phyloP scores from a whole-genome alignment of 805 yeast genomes.

The Wilhelminamyces savonicus region DNA sequence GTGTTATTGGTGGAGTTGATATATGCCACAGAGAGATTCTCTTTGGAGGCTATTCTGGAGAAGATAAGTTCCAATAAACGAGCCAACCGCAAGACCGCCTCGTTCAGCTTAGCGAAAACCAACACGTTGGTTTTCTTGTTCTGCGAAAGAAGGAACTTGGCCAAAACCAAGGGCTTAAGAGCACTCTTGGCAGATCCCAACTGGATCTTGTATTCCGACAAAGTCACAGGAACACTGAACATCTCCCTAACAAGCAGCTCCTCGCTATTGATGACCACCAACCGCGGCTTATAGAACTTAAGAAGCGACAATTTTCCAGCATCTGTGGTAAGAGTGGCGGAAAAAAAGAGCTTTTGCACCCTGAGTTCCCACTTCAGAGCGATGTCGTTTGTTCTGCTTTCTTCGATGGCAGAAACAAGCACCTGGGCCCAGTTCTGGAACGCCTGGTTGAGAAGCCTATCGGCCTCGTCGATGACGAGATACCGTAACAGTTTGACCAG shows the following conservation, averaged over 20 bases:
- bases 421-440: conserved; percentile 88
- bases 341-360: conserved; percentile 66
- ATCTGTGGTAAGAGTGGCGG: conserved; percentile 92
- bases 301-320: conserved; percentile 78
- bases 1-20: conserved; percentile 56
- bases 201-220: conserved; percentile 41
- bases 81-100: conserved; percentile 75
- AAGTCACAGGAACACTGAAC: conserved; percentile 52
- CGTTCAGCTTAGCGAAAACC: conserved; percentile 75
- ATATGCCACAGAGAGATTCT: conserved; percentile 23
- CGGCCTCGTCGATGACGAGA: conserved; percentile 78
- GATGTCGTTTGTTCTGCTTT: conserved; percentile 11
- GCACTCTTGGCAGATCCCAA: conserved; percentile 32
- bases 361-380: conserved; percentile 28
- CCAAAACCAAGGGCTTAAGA: conserved; percentile 69
- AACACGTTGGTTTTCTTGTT: conserved; percentile 36
- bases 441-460: conserved; percentile 73
- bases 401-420: conserved; percentile 35
- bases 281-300: conserved; percentile 62
- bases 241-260: conserved; percentile 44
- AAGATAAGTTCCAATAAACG: conserved; percentile 47
- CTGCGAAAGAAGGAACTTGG: conserved; percentile 42
- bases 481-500: conserved; percentile 49
- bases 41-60: conserved; percentile 9
- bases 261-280: conserved; percentile 65